Percentiles rank a stretch among this genome's conserved stretches.
These are phyloP conservation scores for Ceratocystis cubensis DNA, from an alignment of 2,329 filamentous ascomycete species.

Conservation along the genomic window DNA sequence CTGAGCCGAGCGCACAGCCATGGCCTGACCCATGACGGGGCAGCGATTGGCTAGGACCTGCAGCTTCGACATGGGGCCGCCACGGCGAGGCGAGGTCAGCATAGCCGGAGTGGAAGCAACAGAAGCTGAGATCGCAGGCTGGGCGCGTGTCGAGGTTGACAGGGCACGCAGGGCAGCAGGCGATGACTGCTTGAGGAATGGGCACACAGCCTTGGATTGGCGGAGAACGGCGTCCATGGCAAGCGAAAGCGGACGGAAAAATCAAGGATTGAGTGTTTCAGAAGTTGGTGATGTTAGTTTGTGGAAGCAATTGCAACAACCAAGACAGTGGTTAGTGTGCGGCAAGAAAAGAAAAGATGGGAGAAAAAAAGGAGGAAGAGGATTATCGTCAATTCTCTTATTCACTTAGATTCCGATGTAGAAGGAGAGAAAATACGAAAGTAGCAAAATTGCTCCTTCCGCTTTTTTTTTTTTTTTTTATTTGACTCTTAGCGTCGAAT, in stretches of 20 bases:
- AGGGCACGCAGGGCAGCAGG: conserved; percentile 83
- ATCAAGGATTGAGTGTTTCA: neutral
- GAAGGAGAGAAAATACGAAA: neutral
- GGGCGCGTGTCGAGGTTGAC: conserved; percentile 57
- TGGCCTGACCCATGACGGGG: conserved; percentile 96
- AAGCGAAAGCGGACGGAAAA: conserved; percentile 1
- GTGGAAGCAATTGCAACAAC: conserved; percentile 1
- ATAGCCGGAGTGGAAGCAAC: conserved; percentile 25
- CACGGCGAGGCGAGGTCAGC: conserved; percentile 50
- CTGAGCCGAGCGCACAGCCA: conserved; percentile 68
- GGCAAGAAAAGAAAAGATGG: neutral
- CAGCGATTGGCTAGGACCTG: conserved; percentile 89
- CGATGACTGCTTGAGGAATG: conserved; percentile 89
- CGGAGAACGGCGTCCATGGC: conserved; percentile 86
- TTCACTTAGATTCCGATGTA: neutral
- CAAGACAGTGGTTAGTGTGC: neutral
- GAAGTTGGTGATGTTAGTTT: neutral
- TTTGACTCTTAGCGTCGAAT: neutral
- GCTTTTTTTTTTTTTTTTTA: neutral
- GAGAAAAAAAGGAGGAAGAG: conserved; percentile 9
- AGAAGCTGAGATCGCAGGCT: conserved; percentile 28
- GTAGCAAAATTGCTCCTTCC: neutral
- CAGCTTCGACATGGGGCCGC: conserved; percentile 91
- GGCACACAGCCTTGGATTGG: conserved; percentile 93
- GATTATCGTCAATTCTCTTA: neutral